phyloP scores from a whole-genome alignment of 2,329 filamentous ascomycete genomes.

The Dactylellina leptospora region DNA sequence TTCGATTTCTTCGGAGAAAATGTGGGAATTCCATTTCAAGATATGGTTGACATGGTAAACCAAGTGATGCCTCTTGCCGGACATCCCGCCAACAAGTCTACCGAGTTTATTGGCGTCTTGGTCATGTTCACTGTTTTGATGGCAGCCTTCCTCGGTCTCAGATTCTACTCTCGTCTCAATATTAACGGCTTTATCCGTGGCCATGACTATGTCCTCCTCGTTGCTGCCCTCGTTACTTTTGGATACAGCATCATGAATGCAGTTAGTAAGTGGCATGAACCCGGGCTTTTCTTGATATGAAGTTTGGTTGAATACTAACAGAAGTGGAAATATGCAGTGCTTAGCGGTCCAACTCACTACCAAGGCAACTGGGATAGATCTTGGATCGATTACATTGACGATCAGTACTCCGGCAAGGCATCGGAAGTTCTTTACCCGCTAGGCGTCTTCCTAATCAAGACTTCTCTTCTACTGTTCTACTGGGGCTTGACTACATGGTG shows the following conservation, averaged over 20 bases:
- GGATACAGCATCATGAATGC: slow-evolving; percentile 34
- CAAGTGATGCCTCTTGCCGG: slow-evolving; percentile 35
- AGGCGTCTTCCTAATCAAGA: slow-evolving; percentile 34
- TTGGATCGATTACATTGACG: slow-evolving; percentile 36
- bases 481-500: slow-evolving; percentile 40
- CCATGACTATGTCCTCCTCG: slow-evolving; percentile 33
- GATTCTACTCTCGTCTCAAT: slow-evolving; percentile 26
- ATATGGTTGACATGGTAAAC: slow-evolving; percentile 30
- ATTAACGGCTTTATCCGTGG: slow-evolving; percentile 32
- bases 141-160: slow-evolving; percentile 16
- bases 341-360: slow-evolving; percentile 33
- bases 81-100: slow-evolving; percentile 26
- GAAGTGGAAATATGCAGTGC: background rate
- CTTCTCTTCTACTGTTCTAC: slow-evolving; percentile 38
- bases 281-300: no score
- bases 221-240: slow-evolving; percentile 27
- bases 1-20: slow-evolving; percentile 36
- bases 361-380: slow-evolving; percentile 35
- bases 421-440: slow-evolving; percentile 32
- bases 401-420: slow-evolving; percentile 34
- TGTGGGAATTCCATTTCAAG: slow-evolving; percentile 17
- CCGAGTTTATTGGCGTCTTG: slow-evolving; percentile 22
- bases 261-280: slow-evolving; percentile 8
- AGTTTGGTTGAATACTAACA: no score
- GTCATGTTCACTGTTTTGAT: slow-evolving; percentile 53